Base-by-base conservation (phyloP, 345 rosid species). In the Euphorbia pulcherrima region DNA sequence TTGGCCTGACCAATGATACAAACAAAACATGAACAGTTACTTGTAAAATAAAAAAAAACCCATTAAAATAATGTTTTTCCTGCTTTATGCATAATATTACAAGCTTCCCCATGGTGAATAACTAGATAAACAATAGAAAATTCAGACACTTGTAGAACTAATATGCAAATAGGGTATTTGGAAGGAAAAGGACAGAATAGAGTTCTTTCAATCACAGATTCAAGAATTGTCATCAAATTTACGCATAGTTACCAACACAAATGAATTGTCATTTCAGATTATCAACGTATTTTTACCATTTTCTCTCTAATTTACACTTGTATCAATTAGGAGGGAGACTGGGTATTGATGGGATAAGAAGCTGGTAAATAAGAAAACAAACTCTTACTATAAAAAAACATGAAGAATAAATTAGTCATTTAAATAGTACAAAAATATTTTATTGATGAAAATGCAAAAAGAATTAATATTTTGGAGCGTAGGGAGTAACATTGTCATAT, bases 1-100 rank as follows among this genome's bases (percentile, higher is more conserved):
- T 88, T 86, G 13, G 85, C 97, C 99, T 94, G 83, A 62, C 47
- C 81, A 63, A 61, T 51, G 41, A 68, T 54, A 55, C 29, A 64
- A 75, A 75, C 39, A 26, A 11, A 69, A 62, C 7, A 26, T 8
- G 55, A 24, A 67, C 13, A 55, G 64, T 61, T 55, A 55, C 65
- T 20, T 30, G 41, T 39, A 46, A 50, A 24, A 67, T 16, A 14
- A 59, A 52, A 63, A 56, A 37, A 21, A 39, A 48, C 62, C 52
- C 11, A 6, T 11, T 8, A 60, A 3, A 23, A 41, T 64, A n/a
- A 27, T 21, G 46, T 60, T 60, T 20, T 35, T 10, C 27, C 47
- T 20, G 6, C n/a, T 33, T 44, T 35, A 2, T 9, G 26, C 46
- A 27, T 35, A n/a, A 5, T 1, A 60, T 18, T 7, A 26, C 53